These are phyloP conservation scores for Chrysosporium queenslandicum DNA, from an alignment of 2,329 filamentous ascomycete genomes.

Conservation along the genomic window DNA sequence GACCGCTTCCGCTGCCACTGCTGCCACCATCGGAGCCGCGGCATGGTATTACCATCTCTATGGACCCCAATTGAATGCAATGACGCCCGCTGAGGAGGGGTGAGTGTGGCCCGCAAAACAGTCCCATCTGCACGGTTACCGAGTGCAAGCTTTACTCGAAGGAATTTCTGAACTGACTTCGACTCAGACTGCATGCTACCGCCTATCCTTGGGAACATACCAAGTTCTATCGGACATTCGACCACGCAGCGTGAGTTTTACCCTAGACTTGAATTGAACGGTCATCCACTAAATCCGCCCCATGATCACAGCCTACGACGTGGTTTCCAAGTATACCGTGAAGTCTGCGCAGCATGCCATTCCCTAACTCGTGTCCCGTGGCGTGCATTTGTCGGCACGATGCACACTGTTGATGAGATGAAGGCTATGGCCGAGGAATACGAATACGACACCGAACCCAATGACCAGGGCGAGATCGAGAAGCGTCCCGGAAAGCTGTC, in stretches of 20 bases:
- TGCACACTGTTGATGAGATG: conserved; percentile 95
- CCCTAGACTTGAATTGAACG: background rate
- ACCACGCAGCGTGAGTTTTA: conserved; percentile 78
- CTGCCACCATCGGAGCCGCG: conserved; percentile 75
- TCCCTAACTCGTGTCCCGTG: conserved; percentile 91
- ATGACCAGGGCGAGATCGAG: conserved; percentile 95
- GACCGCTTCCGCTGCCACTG: conserved; percentile 75
- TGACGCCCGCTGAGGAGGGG: conserved; percentile 95
- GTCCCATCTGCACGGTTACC: background rate
- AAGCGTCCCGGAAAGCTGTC: conserved; percentile 98
- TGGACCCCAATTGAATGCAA: conserved; percentile 74
- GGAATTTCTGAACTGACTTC: too few species aligned
- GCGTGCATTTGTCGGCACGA: conserved; percentile 76
- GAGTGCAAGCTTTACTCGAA: too few species aligned
- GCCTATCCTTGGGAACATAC: conserved; percentile 92
- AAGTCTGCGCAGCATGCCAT: conserved; percentile 97
- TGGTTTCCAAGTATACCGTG: conserved; percentile 98
- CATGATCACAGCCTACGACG: conserved; percentile 64
- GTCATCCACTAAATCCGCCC: background rate
- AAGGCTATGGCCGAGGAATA: conserved; percentile 96
- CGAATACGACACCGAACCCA: conserved; percentile 96
- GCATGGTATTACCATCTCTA: conserved; percentile 98
- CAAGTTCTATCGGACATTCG: conserved; percentile 89
- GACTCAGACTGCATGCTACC: conserved; percentile 71
- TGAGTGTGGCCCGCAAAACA: conserved; percentile 48